Conservation (phyloP, 2,329 filamentous ascomycete genomes). For the Curvularia sp. region DNA sequence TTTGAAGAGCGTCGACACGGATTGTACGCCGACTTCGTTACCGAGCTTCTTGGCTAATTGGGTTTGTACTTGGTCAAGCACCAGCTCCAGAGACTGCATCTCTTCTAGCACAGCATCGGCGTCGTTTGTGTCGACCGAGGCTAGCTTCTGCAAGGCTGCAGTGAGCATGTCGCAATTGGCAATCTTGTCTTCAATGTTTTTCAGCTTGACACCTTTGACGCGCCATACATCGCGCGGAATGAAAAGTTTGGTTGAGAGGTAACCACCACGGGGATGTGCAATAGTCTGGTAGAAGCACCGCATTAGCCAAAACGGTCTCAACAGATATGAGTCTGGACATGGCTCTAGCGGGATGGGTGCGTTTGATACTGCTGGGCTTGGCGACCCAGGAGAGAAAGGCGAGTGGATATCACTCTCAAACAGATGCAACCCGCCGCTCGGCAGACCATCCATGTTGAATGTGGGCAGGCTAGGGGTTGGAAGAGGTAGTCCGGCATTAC, state of each 20-base stretch:
- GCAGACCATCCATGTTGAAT: slow-evolving; percentile 65
- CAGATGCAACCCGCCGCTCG: slow-evolving; percentile 74
- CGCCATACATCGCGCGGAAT: slow-evolving; percentile 92
- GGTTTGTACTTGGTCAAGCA: slow-evolving; percentile 85
- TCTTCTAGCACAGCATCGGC: slow-evolving; percentile 92
- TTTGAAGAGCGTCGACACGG: slow-evolving; percentile 76
- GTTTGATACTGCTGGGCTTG: slow-evolving; percentile 67
- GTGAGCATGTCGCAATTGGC: slow-evolving; percentile 90
- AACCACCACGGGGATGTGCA: slow-evolving; percentile 88
- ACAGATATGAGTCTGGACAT: slow-evolving; percentile 84
- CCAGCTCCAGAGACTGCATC: slow-evolving; percentile 85
- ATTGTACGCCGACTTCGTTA: slow-evolving; percentile 87
- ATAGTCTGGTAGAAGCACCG: slow-evolving; percentile 91
- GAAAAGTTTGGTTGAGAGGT: slow-evolving; percentile 89
- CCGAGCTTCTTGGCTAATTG: slow-evolving; percentile 83
- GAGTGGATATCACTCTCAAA: slow-evolving; percentile 86
- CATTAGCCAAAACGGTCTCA: slow-evolving; percentile 99
- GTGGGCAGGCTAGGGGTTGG: slow-evolving; percentile 72
- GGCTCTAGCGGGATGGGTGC: slow-evolving; percentile 83
- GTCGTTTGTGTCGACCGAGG: slow-evolving; percentile 84
- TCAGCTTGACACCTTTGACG: slow-evolving; percentile 91
- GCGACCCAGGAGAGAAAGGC: slow-evolving; percentile 67
- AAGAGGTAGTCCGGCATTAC: slow-evolving; percentile 68
- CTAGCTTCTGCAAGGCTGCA: slow-evolving; percentile 82
- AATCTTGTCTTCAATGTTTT: slow-evolving; percentile 91